Conservation (phyloP, 768 basidiomycete genomes). For the Amanita rubescens region DNA sequence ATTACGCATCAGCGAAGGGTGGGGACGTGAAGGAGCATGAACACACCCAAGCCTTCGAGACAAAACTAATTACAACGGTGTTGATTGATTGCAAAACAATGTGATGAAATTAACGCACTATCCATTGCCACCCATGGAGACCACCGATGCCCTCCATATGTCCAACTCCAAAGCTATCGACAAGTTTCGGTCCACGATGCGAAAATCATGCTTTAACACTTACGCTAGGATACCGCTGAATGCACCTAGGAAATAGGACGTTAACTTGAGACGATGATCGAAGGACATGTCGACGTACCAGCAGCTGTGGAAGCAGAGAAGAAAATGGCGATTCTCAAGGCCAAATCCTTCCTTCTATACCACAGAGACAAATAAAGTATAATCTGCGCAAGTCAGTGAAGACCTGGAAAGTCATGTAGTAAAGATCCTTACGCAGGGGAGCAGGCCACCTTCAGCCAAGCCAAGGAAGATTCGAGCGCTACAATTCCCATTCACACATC, state of each 20-base stretch:
- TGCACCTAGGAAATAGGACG: constrained; percentile 22
- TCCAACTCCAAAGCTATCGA: constrained; percentile 35
- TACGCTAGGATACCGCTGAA: constrained; percentile 46
- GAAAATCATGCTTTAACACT: constrained; percentile 5
- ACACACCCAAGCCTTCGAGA: constrained; percentile 34
- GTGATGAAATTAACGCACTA: constrained; percentile 24
- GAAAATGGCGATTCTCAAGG: constrained; percentile 53
- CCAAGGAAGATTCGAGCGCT: constrained; percentile 34
- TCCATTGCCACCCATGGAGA: constrained; percentile 43
- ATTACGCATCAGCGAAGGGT: neutral
- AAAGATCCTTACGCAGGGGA: constrained; percentile 25
- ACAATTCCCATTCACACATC: neutral
- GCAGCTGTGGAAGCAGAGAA: constrained; percentile 55
- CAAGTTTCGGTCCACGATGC: constrained; percentile 13
- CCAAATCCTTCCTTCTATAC: constrained; percentile 54
- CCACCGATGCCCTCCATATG: constrained; percentile 34
- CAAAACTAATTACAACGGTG: constrained; percentile 27
- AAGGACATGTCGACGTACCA: constrained; percentile 18
- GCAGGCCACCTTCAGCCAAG: constrained; percentile 31
- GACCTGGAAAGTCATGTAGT: neutral
- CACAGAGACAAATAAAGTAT: constrained; percentile 46
- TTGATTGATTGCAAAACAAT: neutral
- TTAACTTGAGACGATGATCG: neutral
- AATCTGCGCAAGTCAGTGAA: constrained; percentile 16
- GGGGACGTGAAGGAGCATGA: neutral